A percentile compares a stretch with the other conserved stretches of the same genome.
These are phyloP conservation scores for Fusarium sp. DNA, from an alignment of 2,329 filamentous ascomycete species.

Conservation along the genomic window DNA sequence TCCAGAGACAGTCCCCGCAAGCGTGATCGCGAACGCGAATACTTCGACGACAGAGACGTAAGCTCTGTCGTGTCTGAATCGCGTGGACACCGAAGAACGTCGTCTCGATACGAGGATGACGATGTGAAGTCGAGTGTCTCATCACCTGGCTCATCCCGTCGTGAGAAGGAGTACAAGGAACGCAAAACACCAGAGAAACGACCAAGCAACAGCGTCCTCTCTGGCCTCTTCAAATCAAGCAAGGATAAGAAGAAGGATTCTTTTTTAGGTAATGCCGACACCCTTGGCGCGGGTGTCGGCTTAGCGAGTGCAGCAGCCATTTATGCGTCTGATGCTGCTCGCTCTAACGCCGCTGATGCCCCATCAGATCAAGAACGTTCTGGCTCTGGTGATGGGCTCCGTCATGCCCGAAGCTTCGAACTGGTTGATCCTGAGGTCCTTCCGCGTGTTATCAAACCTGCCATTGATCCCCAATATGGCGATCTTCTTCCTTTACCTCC, in stretches of 20 bases:
- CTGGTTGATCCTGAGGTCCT: constrained; percentile 68
- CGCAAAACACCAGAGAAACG: constrained; percentile 53
- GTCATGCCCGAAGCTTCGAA: constrained; percentile 48
- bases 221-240: constrained; percentile 60
- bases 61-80: constrained; percentile 63
- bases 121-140: constrained; percentile 59
- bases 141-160: constrained; percentile 50
- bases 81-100: constrained; percentile 45
- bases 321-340: constrained; percentile 54
- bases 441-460: constrained; percentile 68
- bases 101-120: constrained; percentile 57
- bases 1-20: constrained; percentile 54
- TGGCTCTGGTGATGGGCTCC: constrained; percentile 39
- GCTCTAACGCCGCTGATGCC: constrained; percentile 60
- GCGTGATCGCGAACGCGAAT: constrained; percentile 49
- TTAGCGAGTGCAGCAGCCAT: constrained; percentile 62
- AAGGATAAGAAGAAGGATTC: constrained; percentile 60
- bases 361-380: constrained; percentile 53
- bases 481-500: constrained; percentile 73
- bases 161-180: constrained; percentile 48
- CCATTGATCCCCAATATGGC: constrained; percentile 74
- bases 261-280: constrained; percentile 80
- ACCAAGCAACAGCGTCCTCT: constrained; percentile 58
- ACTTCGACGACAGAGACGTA: constrained; percentile 59
- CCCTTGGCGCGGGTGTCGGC: constrained; percentile 76